Base-by-base conservation (phyloP, 2,329 filamentous ascomycete genomes). In the Rasamsonia emersonii region DNA sequence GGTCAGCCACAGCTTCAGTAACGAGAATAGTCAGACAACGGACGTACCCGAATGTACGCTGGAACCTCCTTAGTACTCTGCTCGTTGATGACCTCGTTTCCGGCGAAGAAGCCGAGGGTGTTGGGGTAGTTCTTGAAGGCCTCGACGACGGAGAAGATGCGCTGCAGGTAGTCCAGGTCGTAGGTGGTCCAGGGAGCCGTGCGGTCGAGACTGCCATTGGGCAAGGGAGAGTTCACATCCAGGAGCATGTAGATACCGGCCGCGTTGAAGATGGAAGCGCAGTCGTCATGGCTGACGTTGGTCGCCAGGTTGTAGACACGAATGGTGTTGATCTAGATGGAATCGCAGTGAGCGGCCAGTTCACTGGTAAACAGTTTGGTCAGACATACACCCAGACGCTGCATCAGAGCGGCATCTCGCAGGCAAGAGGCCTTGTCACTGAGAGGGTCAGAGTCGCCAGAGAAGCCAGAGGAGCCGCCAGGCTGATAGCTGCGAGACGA, bases 341-440 rank as follows among this genome's bases (percentile, higher is more conserved):
- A 11, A 29, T 17, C 23, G 13, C 13, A 33, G 38, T 25, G 20
- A 38, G 25, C 14, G 18, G 15, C 18, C 27, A n/a, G 24, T 26
- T 17, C 4, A 10, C 9, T 14, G 13, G n/a, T 17, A n/a, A 24
- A 11, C 9, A 11, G 16, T 11, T 5, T 13, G 16, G 11, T 21
- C 13, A 14, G 19, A 49, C 61, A 37, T 61, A 70, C 69, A 53
- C 75, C 76, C 30, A 79, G 58, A 38, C 64, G 58, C 57, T 80
- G 76, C 63, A 80, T 73, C 27, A 79, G 59, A 14, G 71, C 70
- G 11, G 75, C 75, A 62, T 80, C 75, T 32, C 76, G 69, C 42
- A 78, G 53, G 49, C 76, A 80, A 15, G 65, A 58, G 9, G 65
- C 64, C n/a, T 57, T 62, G 46, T 79, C 64, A 48, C 65, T 74